A percentile compares a stretch with the other conserved stretches of the same genome.
These are phyloP conservation scores for Hippophae tibetana DNA, from an alignment of 306 rosid genomes.

Conservation along the genomic window DNA sequence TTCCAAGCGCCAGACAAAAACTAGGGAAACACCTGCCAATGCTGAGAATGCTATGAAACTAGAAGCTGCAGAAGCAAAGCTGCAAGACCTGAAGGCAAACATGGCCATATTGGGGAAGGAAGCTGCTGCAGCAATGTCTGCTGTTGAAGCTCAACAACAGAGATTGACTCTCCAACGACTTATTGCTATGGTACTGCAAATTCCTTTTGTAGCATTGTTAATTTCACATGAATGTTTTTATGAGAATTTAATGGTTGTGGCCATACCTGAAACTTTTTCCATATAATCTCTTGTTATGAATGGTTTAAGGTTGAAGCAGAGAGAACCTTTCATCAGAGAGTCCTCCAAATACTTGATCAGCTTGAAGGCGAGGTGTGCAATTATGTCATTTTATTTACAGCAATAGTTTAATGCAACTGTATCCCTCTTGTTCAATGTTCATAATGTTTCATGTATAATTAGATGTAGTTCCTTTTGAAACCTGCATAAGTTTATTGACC, in stretches of 20 bases:
- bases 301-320: conserved; percentile 79
- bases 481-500: conserved; percentile 17
- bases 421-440: neutral
- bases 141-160: conserved; percentile 98
- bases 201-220: conserved; percentile 10
- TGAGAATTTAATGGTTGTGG: conserved; percentile 7
- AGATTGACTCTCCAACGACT: conserved; percentile 93
- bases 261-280: conserved; percentile 7
- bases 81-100: conserved; percentile 79
- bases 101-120: conserved; percentile 93
- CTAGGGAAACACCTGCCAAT: conserved; percentile 77
- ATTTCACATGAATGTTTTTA: conserved; percentile 7
- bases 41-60: conserved; percentile 63
- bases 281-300: conserved; percentile 14
- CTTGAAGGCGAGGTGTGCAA: conserved; percentile 86
- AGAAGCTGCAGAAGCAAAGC: conserved; percentile 77
- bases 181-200: conserved; percentile 64
- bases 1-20: conserved; percentile 75
- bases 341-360: conserved; percentile 75
- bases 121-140: conserved; percentile 96
- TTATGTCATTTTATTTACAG: conserved; percentile 4
- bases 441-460: conserved; percentile 9
- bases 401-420: neutral
- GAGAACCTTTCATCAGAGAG: conserved; percentile 78
- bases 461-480: conserved; percentile 10